Base-by-base conservation (phyloP, 1,139 yeast genomes). In the Candida dubliniensis region DNA sequence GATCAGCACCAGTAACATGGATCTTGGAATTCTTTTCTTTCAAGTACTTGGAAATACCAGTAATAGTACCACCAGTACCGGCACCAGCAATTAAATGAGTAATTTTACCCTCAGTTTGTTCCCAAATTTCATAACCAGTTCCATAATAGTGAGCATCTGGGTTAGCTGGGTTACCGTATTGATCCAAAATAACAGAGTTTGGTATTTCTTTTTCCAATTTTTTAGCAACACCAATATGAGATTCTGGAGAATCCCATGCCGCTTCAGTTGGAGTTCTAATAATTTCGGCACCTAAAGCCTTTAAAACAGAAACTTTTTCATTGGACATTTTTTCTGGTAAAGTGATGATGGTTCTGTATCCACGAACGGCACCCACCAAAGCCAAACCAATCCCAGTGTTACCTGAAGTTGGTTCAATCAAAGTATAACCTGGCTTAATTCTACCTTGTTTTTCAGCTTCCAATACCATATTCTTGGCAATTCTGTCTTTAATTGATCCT, bases 231-330 rank as follows among this genome's bases (percentile, higher is more conserved):
- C 96, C 96, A 63, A 88, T 87, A 60, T 88, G 96, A 33, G 93
- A 84, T 66, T 88, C 96, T 40, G 96, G 96, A 40, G 95, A 79
- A 60, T 88, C 96, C 89, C 91, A 88, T 1, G 96, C 96, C 36
- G 96, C 96, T 59, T 86, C 95, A 38, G 95, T 88, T 42, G 96
- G 96, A 14, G 96, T 88, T 73, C 96, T 81, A 53, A 88, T 86
- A 62, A 88, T 87, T 64, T 87, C 96, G 34, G 96, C 96, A 44
- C 96, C 96, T 47, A 88, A 74, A 3, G 96, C 96, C 67, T 87
- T 87, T 64, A 88, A 77, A 7, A 88, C 96, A 40, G 91, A 81
- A 31, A 88, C 96, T 64, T 88, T 88, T 64, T 88, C 96, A 63
- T 87, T 87, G 33, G 95, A 86, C 96, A 88, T 88, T 71, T 88